Conservation (phyloP, 768 basidiomycete genomes). For the Lenzites betulinus region DNA sequence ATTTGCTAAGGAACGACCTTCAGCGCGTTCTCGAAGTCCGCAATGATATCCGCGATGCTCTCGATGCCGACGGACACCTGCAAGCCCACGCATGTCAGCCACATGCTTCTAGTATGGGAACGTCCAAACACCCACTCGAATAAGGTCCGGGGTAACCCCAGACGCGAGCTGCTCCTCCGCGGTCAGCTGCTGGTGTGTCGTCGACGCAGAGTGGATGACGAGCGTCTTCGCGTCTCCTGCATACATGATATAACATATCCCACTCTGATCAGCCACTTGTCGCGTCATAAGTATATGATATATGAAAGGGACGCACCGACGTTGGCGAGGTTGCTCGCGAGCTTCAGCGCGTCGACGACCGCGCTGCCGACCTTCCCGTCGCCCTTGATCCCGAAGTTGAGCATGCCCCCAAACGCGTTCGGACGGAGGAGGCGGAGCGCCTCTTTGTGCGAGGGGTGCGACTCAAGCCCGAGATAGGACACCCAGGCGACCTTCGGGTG, state of each 20-base stretch:
- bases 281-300: no score
- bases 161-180: slow-evolving; percentile 58
- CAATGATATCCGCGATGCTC: slow-evolving; percentile 45
- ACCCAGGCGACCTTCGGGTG: slow-evolving; percentile 77
- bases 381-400: slow-evolving; percentile 78
- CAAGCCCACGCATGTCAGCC: no score
- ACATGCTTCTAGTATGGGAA: no score
- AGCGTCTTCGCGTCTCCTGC: slow-evolving; percentile 75
- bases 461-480: slow-evolving; percentile 69
- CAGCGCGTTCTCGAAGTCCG: slow-evolving; percentile 44
- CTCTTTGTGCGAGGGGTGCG: slow-evolving; percentile 59
- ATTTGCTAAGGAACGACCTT: slow-evolving; percentile 24
- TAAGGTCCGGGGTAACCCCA: slow-evolving; percentile 78
- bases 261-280: no score
- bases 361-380: slow-evolving; percentile 48
- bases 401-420: slow-evolving; percentile 68
- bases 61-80: slow-evolving; percentile 46
- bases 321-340: slow-evolving; percentile 75
- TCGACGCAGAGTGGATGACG: slow-evolving; percentile 76
- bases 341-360: slow-evolving; percentile 68
- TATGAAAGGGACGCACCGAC: slow-evolving; percentile 51
- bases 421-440: slow-evolving; percentile 59
- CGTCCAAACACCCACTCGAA: slow-evolving; percentile 50
- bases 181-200: slow-evolving; percentile 73
- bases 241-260: slow-evolving; percentile 7